phyloP scores from a whole-genome alignment of 176 grass and related monocot genomes.

The Musa itinerans region DNA sequence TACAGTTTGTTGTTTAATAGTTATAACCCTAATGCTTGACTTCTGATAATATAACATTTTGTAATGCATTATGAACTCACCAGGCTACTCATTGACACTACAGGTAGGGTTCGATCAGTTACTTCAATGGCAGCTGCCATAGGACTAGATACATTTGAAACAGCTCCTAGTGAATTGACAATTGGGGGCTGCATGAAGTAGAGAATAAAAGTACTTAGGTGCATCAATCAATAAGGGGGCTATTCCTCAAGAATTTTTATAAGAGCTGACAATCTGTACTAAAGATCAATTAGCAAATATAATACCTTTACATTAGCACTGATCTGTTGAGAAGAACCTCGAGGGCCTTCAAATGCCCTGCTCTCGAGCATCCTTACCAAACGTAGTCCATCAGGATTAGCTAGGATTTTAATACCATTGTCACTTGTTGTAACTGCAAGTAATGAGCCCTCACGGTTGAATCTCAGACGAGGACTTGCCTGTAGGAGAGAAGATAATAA shows the following conservation, averaged over 20 bases:
- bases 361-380: conserved; percentile 87
- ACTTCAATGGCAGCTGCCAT: conserved; percentile 67
- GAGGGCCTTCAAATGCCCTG: conserved; percentile 77
- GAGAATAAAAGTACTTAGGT: not conserved
- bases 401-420: conserved; percentile 96
- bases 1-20: conserved; percentile 26
- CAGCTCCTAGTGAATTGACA: conserved; percentile 56
- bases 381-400: conserved; percentile 81
- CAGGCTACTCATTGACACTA: conserved; percentile 82
- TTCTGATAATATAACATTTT: too few relatives aligned
- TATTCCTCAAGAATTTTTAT: too few relatives aligned
- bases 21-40: conserved; percentile 21
- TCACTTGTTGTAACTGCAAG: conserved; percentile 87
- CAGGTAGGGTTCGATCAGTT: conserved; percentile 64
- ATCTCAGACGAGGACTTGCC: conserved; percentile 92
- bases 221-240: too few relatives aligned
- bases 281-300: not conserved
- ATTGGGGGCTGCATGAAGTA: conserved; percentile 55
- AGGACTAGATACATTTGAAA: conserved; percentile 85
- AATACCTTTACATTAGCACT: conserved; percentile 50
- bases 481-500: conserved; percentile 22
- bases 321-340: conserved; percentile 72
- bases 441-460: conserved; percentile 94
- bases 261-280: too few relatives aligned
- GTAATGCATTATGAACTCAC: conserved; percentile 26